Conservation (phyloP, 2,329 filamentous ascomycete genomes). For the Leptographium flavum region DNA sequence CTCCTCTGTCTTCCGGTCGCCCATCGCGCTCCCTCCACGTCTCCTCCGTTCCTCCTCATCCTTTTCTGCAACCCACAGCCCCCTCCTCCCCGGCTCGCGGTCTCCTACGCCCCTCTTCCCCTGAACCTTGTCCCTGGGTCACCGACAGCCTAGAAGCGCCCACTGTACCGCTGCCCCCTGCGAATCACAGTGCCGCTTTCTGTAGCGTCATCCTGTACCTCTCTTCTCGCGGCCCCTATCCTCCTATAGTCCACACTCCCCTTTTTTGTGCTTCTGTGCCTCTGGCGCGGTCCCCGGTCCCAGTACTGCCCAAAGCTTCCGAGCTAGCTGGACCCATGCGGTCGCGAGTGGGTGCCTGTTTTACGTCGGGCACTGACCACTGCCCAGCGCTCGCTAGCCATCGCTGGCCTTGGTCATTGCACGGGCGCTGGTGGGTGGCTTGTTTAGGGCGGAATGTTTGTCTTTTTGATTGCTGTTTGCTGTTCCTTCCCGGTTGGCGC, state of each 20-base stretch:
- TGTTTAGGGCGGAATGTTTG: too few relatives aligned
- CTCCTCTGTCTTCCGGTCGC: too few relatives aligned
- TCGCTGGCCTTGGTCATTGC: too few relatives aligned
- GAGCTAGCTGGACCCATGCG: not conserved
- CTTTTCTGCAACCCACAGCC: not conserved
- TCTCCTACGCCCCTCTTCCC: not conserved
- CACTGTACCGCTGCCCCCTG: not conserved
- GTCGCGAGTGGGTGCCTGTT: not conserved
- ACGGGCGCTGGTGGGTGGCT: too few relatives aligned
- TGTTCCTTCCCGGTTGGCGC: too few relatives aligned
- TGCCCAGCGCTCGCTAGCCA: too few relatives aligned
- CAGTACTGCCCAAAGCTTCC: not conserved
- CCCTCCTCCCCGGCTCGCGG: not conserved
- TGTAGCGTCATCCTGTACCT: conserved; percentile 1
- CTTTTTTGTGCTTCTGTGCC: not conserved
- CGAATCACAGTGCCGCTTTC: not conserved
- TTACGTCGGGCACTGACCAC: too few relatives aligned
- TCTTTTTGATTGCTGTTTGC: too few relatives aligned
- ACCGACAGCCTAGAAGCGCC: conserved; percentile 1
- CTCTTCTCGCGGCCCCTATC: not conserved
- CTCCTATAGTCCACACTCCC: not conserved
- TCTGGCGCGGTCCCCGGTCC: not conserved
- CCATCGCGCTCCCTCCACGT: too few relatives aligned
- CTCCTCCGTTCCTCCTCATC: not conserved
- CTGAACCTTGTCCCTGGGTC: conserved; percentile 2